Conservation (phyloP, 495 filamentous ascomycete genomes). For the Clavariopsis aquatica region DNA sequence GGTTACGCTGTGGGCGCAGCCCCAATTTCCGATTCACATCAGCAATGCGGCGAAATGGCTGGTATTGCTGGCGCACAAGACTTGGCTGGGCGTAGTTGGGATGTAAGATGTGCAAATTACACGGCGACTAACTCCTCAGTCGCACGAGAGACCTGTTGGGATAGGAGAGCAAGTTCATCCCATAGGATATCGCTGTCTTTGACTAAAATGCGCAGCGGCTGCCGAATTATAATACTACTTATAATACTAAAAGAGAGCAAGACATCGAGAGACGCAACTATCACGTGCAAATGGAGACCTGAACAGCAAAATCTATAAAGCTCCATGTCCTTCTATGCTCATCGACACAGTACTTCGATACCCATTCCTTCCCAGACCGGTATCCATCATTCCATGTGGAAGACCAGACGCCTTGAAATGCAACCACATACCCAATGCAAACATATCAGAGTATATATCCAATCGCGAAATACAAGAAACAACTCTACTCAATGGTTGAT, state of each 20-base stretch:
- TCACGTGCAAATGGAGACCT: neutral
- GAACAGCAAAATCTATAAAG: neutral
- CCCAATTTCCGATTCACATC: neutral
- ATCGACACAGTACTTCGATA: neutral
- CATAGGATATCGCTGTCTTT: too few relatives aligned
- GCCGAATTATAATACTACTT: neutral
- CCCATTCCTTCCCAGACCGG: neutral
- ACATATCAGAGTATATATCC: neutral
- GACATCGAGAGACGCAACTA: neutral
- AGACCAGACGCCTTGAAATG: constrained; percentile 6
- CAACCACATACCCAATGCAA: constrained; percentile 8
- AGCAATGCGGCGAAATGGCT: neutral
- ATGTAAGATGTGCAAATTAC: too few relatives aligned
- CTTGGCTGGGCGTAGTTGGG: too few relatives aligned
- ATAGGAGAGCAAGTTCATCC: too few relatives aligned
- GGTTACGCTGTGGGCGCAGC: neutral
- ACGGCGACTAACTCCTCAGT: too few relatives aligned
- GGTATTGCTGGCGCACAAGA: neutral
- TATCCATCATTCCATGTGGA: neutral
- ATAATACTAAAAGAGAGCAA: neutral
- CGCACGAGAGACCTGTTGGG: too few relatives aligned
- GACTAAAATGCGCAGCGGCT: too few relatives aligned
- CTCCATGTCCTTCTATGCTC: neutral
- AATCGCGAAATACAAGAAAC: constrained; percentile 38
- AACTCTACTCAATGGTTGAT: neutral